Evolutionary conservation across 192 early-diverging fungal genomes (phyloP).

Genomic region (Rhizophagus clarus): DNA sequence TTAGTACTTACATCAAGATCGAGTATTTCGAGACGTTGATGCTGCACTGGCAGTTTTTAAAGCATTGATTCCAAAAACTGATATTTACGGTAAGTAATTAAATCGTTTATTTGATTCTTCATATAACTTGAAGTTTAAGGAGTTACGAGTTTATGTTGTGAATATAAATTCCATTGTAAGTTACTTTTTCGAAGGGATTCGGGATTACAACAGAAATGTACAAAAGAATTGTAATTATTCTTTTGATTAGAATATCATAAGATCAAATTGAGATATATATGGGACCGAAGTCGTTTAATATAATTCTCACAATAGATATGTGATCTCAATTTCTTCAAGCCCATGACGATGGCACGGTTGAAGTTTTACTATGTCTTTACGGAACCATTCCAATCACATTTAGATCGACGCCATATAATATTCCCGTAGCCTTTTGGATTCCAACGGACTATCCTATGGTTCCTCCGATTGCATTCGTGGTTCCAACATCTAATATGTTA

Average conservation of each 20-base stretch:
- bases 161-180: background rate
- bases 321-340: conserved; percentile 39
- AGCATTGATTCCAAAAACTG: conserved; percentile 62
- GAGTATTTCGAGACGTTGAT: conserved; percentile 68
- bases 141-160: background rate
- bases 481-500: conserved; percentile 86
- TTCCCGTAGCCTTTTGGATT: conserved; percentile 88
- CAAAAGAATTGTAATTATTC: background rate
- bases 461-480: conserved; percentile 84
- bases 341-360: conserved; percentile 57
- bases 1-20: conserved; percentile 64
- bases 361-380: conserved; percentile 78
- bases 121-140: background rate
- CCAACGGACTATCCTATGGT: conserved; percentile 79
- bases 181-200: background rate
- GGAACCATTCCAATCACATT: conserved; percentile 90
- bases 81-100: conserved; percentile 62
- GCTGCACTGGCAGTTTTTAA: conserved; percentile 57
- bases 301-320: conserved; percentile 26
- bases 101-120: background rate
- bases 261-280: background rate
- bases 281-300: background rate
- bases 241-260: conserved; percentile 8
- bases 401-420: conserved; percentile 81
- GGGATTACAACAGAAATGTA: background rate